phyloP scores from a whole-genome alignment of 805 yeast species.

The Hanseniaspora pseudoguilliermondii region DNA sequence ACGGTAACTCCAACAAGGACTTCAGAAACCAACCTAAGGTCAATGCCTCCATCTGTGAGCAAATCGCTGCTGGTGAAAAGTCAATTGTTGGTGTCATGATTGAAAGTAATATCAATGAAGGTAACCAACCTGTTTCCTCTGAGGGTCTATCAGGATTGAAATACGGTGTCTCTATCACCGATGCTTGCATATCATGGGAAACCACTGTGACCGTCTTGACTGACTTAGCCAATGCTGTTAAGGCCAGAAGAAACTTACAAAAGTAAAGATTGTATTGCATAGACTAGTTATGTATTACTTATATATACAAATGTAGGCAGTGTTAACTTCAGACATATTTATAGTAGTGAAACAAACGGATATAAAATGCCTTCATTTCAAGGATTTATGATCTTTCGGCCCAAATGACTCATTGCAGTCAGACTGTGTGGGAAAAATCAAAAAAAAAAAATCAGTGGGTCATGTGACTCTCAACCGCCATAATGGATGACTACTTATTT shows the following conservation, averaged over 20 bases:
- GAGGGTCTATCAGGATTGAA: conserved; percentile 61
- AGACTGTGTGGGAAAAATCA: no score
- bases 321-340: no score
- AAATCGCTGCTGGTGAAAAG: conserved; percentile 68
- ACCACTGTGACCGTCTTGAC: conserved; percentile 62
- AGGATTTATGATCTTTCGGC: no score
- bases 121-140: conserved; percentile 72
- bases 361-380: no score
- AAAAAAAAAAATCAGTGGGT: no score
- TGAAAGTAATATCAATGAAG: conserved; percentile 83
- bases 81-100: conserved; percentile 87
- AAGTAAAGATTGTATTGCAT: neutral
- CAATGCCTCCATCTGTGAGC: conserved; percentile 67
- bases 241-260: conserved; percentile 46
- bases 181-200: conserved; percentile 90
- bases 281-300: neutral
- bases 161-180: conserved; percentile 95
- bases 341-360: no score
- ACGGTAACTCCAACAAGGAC: conserved; percentile 91
- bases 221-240: conserved; percentile 66
- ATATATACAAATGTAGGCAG: neutral
- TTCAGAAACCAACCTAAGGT: conserved; percentile 92
- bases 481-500: no score
- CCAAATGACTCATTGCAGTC: no score
- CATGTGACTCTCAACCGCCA: no score